These are phyloP conservation scores for Diaporthe sp. DNA, from an alignment of 2,329 filamentous ascomycete genomes.

Conservation along the genomic window DNA sequence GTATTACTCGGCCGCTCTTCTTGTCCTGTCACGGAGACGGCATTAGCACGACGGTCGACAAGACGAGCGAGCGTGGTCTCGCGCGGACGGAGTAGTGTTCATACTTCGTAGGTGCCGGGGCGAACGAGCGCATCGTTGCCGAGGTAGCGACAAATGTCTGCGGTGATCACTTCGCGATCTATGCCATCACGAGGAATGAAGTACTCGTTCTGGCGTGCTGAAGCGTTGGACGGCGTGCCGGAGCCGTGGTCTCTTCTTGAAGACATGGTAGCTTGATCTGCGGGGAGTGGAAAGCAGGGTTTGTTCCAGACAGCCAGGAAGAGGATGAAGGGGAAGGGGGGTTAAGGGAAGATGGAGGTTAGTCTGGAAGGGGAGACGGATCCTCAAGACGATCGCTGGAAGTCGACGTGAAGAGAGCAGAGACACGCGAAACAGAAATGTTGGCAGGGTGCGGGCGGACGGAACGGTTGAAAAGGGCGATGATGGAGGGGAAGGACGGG, in stretches of 20 bases:
- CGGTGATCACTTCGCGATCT: constrained; percentile 84
- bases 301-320: constrained; percentile 4
- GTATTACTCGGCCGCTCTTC: constrained; percentile 69
- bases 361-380: constrained; percentile 29
- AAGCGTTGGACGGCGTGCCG: constrained; percentile 43
- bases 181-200: constrained; percentile 85
- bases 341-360: background rate
- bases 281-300: constrained; percentile 25
- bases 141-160: constrained; percentile 85
- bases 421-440: background rate
- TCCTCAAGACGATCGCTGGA: background rate
- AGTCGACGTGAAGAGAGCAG: background rate
- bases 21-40: constrained; percentile 41
- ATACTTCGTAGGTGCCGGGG: constrained; percentile 79
- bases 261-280: constrained; percentile 50
- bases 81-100: constrained; percentile 44
- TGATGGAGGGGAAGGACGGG: constrained; percentile 31
- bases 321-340: constrained; percentile 26
- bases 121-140: constrained; percentile 85
- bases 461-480: constrained; percentile 19
- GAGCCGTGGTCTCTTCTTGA: constrained; percentile 48
- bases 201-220: constrained; percentile 76
- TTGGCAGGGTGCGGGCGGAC: constrained; percentile 7
- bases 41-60: constrained; percentile 18
- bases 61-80: background rate